Base-by-base conservation (phyloP, 1,284 basidiomycete genomes). In the Xerocomus amazonicus region DNA sequence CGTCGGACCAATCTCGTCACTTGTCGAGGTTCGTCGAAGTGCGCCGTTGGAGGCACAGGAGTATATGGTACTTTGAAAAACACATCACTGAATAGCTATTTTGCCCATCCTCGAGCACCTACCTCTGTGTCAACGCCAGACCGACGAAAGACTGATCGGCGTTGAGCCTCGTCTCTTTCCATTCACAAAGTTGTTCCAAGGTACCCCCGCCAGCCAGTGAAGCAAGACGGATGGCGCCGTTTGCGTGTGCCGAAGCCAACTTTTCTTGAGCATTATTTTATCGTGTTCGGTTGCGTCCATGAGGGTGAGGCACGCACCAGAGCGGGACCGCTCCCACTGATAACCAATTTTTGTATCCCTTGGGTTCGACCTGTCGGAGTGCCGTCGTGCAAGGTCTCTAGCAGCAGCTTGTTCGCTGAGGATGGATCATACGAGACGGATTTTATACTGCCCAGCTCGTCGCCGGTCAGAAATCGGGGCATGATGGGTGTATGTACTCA, bases 1-100 rank as follows among this genome's bases (percentile, higher is more conserved):
- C 47, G 44, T 62, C 39, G 28, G 51, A 19, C 62, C 57, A 19
- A 46, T 59, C 34, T 65, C 67, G 36, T 69, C 63, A 26, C 55
- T 56, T 29, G 72, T 57, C 33, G 63, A 56, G 3, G 74, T 79
- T 46, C 73, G 63, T 46, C 82, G 78, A 26, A 90, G 71, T 45
- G 82, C 83, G 27, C 88, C 88, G 51, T 83, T 84, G 3, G 84
- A 81, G 2, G 85, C 84, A 63, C 87, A 90, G 6, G 86, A 79
- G 54, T 78, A 83, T 14, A 79, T 67, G 12, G 53, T 19, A 13
- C 68, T 66, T 55, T 43, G 19, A 5, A 6, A 12, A 1, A 51
- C 17, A 41, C 34, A 37, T 28, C 41, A 39, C 32, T 62, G 38
- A 65, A 48, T 45, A 42, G 6, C 23, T 42, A 14, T 39, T 41